Conservation (phyloP, 805 yeast genomes). For the Spathaspora boniae region DNA sequence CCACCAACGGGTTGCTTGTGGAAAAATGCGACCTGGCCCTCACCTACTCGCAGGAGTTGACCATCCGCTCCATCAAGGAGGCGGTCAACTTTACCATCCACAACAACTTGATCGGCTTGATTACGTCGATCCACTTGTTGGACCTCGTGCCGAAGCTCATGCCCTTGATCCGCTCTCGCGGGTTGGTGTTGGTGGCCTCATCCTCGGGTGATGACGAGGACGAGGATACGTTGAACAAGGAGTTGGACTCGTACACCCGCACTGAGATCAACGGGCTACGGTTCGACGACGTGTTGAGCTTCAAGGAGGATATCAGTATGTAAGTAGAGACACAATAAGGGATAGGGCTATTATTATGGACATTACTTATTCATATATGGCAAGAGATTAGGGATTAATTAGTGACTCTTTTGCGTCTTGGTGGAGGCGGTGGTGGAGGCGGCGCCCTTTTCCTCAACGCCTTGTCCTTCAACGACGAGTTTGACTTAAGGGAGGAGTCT, state of each 20-base stretch:
- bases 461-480: slow-evolving; percentile 19
- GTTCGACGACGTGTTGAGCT: slow-evolving; percentile 59
- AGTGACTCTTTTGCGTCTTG: slow-evolving; percentile 20
- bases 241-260: slow-evolving; percentile 34
- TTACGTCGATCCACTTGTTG: slow-evolving; percentile 69
- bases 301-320: slow-evolving; percentile 51
- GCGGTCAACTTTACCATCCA: slow-evolving; percentile 76
- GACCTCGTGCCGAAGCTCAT: slow-evolving; percentile 71
- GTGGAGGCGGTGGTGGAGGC: slow-evolving; percentile 34
- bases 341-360: background rate
- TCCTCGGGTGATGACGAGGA: slow-evolving; percentile 34
- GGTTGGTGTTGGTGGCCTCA: slow-evolving; percentile 78
- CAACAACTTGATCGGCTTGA: slow-evolving; percentile 83
- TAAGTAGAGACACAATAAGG: no score
- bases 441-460: slow-evolving; percentile 36
- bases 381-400: background rate
- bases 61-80: slow-evolving; percentile 70
- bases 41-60: slow-evolving; percentile 31
- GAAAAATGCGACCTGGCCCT: slow-evolving; percentile 14
- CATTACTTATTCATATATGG: background rate
- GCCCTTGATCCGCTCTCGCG: slow-evolving; percentile 72
- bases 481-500: slow-evolving; percentile 15
- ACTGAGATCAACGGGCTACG: slow-evolving; percentile 65
- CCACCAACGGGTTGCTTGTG: slow-evolving; percentile 39
- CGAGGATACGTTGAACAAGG: slow-evolving; percentile 21